Conservation (phyloP, 208 protist genomes). For the Trypanosoma cruzi region DNA sequence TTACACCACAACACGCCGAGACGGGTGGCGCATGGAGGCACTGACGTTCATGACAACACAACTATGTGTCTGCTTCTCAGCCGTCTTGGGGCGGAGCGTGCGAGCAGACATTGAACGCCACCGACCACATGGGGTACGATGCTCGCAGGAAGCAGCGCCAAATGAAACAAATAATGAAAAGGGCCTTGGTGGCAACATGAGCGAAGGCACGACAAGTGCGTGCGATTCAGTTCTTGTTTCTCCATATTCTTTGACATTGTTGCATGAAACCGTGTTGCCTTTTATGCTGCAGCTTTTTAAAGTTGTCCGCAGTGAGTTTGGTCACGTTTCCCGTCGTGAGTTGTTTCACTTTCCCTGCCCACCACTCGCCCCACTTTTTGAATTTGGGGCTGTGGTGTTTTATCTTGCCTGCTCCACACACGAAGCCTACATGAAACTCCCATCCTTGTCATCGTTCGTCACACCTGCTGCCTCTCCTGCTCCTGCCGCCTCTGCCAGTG, state of each 20-base stretch:
- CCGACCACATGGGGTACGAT: neutral
- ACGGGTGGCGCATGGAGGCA: slow-evolving; percentile 71
- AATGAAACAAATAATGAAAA: neutral
- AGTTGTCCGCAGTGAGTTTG: slow-evolving; percentile 58
- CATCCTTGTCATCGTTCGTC: neutral
- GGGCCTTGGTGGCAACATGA: neutral
- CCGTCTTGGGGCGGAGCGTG: slow-evolving; percentile 44
- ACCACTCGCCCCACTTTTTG: slow-evolving; percentile 43
- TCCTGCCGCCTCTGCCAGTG: neutral
- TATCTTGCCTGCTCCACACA: slow-evolving; percentile 57
- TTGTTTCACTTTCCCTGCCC: slow-evolving; percentile 60
- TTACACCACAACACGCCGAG: slow-evolving; percentile 48
- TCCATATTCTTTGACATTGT: slow-evolving; percentile 33
- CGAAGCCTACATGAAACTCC: slow-evolving; percentile 32
- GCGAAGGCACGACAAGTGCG: neutral
- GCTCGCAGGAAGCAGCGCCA: neutral
- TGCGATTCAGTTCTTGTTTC: slow-evolving; percentile 6
- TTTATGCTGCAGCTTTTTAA: slow-evolving; percentile 51
- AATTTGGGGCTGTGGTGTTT: slow-evolving; percentile 66
- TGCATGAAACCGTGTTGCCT: slow-evolving; percentile 65
- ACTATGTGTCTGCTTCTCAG: slow-evolving; percentile 40
- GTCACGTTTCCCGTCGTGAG: slow-evolving; percentile 66
- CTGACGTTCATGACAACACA: slow-evolving; percentile 51
- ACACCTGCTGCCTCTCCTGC: neutral
- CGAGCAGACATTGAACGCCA: slow-evolving; percentile 32